Percentiles rank a stretch among this genome's conserved stretches.
Conservation (phyloP, 345 rosid species). For the Clarkia xantiana region DNA sequence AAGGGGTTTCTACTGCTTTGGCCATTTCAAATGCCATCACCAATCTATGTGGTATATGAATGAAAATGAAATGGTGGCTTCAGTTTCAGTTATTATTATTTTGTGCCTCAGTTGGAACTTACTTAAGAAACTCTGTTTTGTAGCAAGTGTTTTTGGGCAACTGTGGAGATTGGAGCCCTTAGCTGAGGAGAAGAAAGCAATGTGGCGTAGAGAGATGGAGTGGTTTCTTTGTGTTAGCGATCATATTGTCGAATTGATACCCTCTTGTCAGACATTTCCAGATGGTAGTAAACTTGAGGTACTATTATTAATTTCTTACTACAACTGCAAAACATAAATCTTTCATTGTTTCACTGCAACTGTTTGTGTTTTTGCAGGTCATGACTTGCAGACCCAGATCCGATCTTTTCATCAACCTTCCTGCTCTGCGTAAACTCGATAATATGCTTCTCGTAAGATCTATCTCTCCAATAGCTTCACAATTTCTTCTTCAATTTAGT, state of each 20-base stretch:
- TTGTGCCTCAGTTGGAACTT: not conserved
- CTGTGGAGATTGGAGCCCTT: conserved; percentile 89
- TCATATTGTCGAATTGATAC: conserved; percentile 82
- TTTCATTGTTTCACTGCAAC: no score
- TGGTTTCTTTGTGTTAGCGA: conserved; percentile 74
- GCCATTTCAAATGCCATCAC: conserved; percentile 92
- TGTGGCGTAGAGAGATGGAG: conserved; percentile 97
- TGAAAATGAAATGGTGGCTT: no score
- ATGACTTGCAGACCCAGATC: conserved; percentile 91
- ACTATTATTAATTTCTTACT: conserved; percentile 5
- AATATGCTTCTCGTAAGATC: conserved; percentile 84
- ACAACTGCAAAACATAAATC: no score
- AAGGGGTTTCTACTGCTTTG: conserved; percentile 80
- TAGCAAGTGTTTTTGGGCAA: conserved; percentile 87
- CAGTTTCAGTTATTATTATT: no score
- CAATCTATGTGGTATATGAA: conserved; percentile 59
- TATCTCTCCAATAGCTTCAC: not conserved
- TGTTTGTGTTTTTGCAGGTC: conserved; percentile 29
- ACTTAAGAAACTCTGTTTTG: not conserved
- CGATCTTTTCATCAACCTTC: conserved; percentile 76
- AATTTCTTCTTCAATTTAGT: not conserved
- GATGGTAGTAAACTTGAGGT: conserved; percentile 93
- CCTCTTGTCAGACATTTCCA: conserved; percentile 79
- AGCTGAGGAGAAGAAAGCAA: conserved; percentile 49
- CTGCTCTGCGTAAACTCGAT: conserved; percentile 78